A percentile compares a stretch with the other conserved stretches of the same genome.
These are phyloP conservation scores for Erucastrum elatum DNA, from an alignment of 345 rosid species.

Conservation along the genomic window DNA sequence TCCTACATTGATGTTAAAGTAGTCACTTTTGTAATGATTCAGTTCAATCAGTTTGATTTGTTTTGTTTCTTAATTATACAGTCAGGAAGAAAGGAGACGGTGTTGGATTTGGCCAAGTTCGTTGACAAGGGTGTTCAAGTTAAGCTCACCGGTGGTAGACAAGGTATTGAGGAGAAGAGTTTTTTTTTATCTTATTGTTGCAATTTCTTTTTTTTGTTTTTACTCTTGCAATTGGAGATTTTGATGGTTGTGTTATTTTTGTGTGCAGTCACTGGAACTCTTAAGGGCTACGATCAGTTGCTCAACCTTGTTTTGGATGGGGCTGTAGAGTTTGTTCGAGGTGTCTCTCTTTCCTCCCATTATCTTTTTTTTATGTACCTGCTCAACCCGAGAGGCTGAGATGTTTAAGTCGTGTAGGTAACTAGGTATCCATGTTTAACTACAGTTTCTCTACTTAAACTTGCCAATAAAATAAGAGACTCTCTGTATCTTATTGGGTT, in stretches of 20 bases:
- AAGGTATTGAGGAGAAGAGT: slow-evolving; percentile 50
- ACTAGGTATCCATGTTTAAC: slow-evolving; percentile 3
- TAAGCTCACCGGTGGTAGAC: slow-evolving; percentile 96
- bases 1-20: background rate
- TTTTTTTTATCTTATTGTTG: background rate
- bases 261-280: slow-evolving; percentile 77
- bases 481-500: background rate
- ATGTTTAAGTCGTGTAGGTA: background rate
- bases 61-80: slow-evolving; percentile 26
- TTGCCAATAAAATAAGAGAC: background rate
- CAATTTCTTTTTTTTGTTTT: background rate
- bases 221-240: background rate
- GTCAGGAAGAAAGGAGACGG: slow-evolving; percentile 98
- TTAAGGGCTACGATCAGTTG: slow-evolving; percentile 93
- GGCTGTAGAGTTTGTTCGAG: slow-evolving; percentile 83
- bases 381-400: background rate
- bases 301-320: slow-evolving; percentile 95
- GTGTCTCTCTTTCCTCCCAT: slow-evolving; percentile 39
- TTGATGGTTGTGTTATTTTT: background rate
- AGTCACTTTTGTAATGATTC: background rate
- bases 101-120: slow-evolving; percentile 92
- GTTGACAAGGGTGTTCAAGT: slow-evolving; percentile 99
- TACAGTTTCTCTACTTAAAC: slow-evolving; percentile 1
- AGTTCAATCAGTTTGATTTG: slow-evolving; percentile 1
- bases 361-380: background rate